Conservation (phyloP, 2,329 filamentous ascomycete species). For the Exophiala viscosa region DNA sequence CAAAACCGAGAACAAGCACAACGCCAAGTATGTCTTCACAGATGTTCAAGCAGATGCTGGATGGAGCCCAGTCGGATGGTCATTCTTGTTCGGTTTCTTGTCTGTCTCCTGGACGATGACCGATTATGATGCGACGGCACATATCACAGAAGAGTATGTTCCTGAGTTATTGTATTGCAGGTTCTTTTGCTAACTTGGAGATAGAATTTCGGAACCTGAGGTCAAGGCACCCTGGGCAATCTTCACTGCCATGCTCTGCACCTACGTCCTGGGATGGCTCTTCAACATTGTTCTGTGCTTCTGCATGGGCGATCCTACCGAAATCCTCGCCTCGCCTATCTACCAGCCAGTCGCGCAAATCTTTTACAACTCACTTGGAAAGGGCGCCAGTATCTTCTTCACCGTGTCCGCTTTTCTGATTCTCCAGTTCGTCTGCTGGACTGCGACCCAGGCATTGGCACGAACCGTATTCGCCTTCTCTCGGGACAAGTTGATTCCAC, state of each 20-base stretch:
- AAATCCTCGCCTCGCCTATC: slow-evolving; percentile 46
- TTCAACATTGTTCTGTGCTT: slow-evolving; percentile 59
- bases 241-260: slow-evolving; percentile 53
- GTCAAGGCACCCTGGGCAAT: slow-evolving; percentile 56
- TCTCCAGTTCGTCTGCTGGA: slow-evolving; percentile 58
- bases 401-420: slow-evolving; percentile 56
- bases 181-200: slow-evolving; percentile 30
- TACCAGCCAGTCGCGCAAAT: slow-evolving; percentile 56
- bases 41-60: slow-evolving; percentile 50
- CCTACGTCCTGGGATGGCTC: slow-evolving; percentile 53
- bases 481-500: slow-evolving; percentile 50
- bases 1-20: slow-evolving; percentile 50
- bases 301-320: slow-evolving; percentile 50
- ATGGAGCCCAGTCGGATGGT: slow-evolving; percentile 54
- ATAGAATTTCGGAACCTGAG: slow-evolving; percentile 46
- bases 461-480: slow-evolving; percentile 56
- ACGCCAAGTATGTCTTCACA: slow-evolving; percentile 54
- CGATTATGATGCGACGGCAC: slow-evolving; percentile 47
- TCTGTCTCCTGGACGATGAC: slow-evolving; percentile 61
- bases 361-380: slow-evolving; percentile 57
- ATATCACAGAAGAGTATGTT: slow-evolving; percentile 49
- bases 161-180: not conserved
- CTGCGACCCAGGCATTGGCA: slow-evolving; percentile 52
- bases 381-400: slow-evolving; percentile 52
- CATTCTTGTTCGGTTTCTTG: slow-evolving; percentile 59